Conservation (phyloP, 176 grass and related monocot genomes). For the Tillandsia fasciculata region DNA sequence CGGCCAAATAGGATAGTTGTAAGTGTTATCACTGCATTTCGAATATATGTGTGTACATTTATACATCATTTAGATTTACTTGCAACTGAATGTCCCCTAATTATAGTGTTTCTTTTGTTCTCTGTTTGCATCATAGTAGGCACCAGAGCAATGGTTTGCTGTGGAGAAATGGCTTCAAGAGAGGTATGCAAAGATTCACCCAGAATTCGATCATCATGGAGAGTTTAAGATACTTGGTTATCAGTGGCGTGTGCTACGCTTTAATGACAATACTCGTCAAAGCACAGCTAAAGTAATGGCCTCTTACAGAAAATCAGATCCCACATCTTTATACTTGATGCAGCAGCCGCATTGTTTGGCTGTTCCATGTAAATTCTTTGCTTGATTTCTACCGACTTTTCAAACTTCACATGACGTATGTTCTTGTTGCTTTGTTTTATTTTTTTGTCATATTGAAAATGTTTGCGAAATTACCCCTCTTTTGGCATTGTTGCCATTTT, state of each 20-base stretch:
- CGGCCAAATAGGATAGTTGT: no score
- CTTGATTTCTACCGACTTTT: background rate
- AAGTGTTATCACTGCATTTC: no score
- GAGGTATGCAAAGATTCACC: conserved; percentile 45
- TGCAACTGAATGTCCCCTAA: background rate
- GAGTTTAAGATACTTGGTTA: conserved; percentile 81
- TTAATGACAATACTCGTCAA: conserved; percentile 82
- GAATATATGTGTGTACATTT: no score
- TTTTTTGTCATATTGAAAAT: no score
- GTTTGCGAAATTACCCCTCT: no score
- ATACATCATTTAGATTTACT: no score
- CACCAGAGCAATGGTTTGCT: conserved; percentile 32
- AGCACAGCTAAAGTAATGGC: conserved; percentile 80
- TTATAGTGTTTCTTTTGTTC: background rate
- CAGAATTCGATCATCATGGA: conserved; percentile 20
- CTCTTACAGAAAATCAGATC: conserved; percentile 37
- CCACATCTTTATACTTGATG: conserved; percentile 53
- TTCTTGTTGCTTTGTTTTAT: background rate
- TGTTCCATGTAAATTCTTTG: conserved; percentile 68
- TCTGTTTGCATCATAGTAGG: conserved; percentile 1
- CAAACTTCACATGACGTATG: background rate
- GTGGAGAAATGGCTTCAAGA: conserved; percentile 64
- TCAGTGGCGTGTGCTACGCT: conserved; percentile 78
- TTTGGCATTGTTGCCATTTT: no score
- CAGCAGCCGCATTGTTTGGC: conserved; percentile 76